Evolutionary conservation across 2,329 filamentous ascomycete species (phyloP), one percentile per base, ranked within the genome.

Genomic region (Pseudopyrenochaeta lycopersici): DNA sequence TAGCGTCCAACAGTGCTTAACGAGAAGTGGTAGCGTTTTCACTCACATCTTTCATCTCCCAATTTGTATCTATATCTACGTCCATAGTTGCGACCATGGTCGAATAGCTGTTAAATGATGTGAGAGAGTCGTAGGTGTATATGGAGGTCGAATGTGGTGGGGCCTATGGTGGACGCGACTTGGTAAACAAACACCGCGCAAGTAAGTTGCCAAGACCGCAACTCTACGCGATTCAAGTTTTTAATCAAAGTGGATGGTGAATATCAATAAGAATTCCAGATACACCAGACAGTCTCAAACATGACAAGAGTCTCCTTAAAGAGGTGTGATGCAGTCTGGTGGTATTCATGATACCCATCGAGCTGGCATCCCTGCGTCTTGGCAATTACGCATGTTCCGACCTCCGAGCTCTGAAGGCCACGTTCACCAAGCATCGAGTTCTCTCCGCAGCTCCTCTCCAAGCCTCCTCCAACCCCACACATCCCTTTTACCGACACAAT

Each of bases 401-500:
- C 49, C 52, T 50, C 54, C 56, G 52, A 52, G 48, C 58, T 40
- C 54, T 58, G 60, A 60, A 73, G 70, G 70, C 66, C 71, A 74
- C 69, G 70, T 69, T 72, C 63, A 59, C 65, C 64, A 60, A 65
- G 58, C 60, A 60, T 59, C 59, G 48, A 55, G 43, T 57, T 52
- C 50, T 45, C 59, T 49, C 48, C 43, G 46, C 38, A 57, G 23
- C 23, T 27, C 23, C 9, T 27, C 23, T 27, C 9, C 23, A 56
- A 63, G 64, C 68, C 65, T 53, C 62, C 43, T 54, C 52, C 56
- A 53, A 46, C 55, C 55, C 53, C 60, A 50, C 47, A 46, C 52
- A 57, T 41, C 54, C 49, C 55, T 50, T 50, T 31, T 54, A 50
- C 58, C 60, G 52, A 67, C 76, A 87, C 77, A 64, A 94, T 94